Evolutionary conservation across 2,329 filamentous ascomycete genomes (phyloP).

Genomic region (Thielaviopsis punctulata): DNA sequence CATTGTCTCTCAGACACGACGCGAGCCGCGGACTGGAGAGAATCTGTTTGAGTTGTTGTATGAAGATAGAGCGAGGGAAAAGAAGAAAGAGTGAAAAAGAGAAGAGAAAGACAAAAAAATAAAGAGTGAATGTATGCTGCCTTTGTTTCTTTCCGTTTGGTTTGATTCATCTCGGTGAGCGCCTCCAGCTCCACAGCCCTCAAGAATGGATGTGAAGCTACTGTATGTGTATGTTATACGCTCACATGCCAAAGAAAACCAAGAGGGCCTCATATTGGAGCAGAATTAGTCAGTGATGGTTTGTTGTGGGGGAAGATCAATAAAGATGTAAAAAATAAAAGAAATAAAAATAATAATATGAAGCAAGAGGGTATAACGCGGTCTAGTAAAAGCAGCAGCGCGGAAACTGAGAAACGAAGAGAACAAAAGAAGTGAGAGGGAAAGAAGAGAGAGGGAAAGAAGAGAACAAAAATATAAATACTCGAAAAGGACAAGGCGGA

Average conservation of each 20-base stretch:
- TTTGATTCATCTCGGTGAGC: neutral
- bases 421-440: neutral
- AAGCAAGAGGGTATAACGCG: constrained; percentile 7
- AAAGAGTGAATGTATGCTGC: neutral
- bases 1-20: neutral
- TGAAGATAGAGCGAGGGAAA: neutral
- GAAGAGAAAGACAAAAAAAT: neutral
- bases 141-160: neutral
- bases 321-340: neutral
- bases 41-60: neutral
- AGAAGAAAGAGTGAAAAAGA: neutral
- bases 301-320: no score
- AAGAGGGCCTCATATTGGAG: neutral
- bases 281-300: neutral
- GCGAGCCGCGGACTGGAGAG: neutral
- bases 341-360: constrained; percentile 4
- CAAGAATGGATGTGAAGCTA: neutral
- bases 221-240: neutral
- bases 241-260: no score
- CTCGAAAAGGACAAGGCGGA: neutral
- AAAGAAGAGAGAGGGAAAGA: neutral
- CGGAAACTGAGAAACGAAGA: constrained; percentile 5
- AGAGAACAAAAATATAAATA: constrained; percentile 1
- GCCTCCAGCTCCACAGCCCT: neutral
- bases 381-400: constrained; percentile 1